phyloP scores from a whole-genome alignment of 495 filamentous ascomycete species.

The Astrothelium subdiscretum region DNA sequence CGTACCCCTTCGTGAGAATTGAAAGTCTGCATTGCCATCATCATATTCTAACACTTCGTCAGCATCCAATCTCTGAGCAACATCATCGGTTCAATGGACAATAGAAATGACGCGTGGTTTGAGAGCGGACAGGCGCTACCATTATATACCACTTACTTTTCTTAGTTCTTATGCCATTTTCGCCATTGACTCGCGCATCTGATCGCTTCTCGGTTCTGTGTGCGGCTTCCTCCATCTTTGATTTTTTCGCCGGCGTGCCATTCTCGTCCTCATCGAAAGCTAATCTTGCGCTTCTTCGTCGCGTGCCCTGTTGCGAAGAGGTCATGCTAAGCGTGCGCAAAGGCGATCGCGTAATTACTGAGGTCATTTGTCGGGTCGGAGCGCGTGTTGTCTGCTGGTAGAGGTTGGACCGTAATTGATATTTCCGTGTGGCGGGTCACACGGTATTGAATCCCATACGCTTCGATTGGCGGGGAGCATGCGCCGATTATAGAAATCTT shows the following conservation, averaged over 20 bases:
- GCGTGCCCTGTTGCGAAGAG: conserved; percentile 15
- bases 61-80: background rate
- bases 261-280: conserved; percentile 31
- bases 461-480: background rate
- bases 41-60: conserved; percentile 32
- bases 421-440: background rate
- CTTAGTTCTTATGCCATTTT: background rate
- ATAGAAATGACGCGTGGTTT: too few relatives aligned
- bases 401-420: background rate
- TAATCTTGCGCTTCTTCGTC: conserved; percentile 32
- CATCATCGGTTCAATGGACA: too few relatives aligned
- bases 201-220: conserved; percentile 5
- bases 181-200: background rate
- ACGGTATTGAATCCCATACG: background rate
- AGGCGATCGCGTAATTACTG: conserved; percentile 26
- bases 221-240: background rate
- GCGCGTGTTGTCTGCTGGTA: conserved; percentile 9
- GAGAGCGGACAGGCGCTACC: too few relatives aligned
- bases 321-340: conserved; percentile 25
- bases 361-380: conserved; percentile 20
- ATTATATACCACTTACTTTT: conserved; percentile 1
- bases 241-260: background rate
- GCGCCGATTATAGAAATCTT: background rate
- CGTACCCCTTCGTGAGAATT: conserved; percentile 38
- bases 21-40: conserved; percentile 45